Percentiles rank a stretch among this genome's conserved stretches.
phyloP scores from a whole-genome alignment of 2,329 filamentous ascomycete species.

The Beauveria sp. region DNA sequence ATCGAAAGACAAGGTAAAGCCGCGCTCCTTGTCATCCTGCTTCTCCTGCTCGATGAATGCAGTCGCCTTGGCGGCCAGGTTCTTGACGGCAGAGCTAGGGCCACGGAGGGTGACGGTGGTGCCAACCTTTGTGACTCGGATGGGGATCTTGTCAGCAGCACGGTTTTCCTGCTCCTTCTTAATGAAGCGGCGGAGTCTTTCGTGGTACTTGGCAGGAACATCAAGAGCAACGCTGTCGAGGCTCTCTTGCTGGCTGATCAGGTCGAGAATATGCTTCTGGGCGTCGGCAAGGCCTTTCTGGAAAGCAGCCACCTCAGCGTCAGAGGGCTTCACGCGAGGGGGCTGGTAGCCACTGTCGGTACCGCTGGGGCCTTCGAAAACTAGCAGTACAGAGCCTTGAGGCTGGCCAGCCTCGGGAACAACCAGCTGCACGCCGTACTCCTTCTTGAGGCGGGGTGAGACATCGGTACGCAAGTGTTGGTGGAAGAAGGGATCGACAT shows the following conservation, averaged over 20 bases:
- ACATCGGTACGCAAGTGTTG: slow-evolving; percentile 61
- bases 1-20: slow-evolving; percentile 77
- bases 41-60: slow-evolving; percentile 82
- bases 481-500: slow-evolving; percentile 74
- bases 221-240: slow-evolving; percentile 45
- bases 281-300: slow-evolving; percentile 49
- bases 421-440: slow-evolving; percentile 66
- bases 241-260: slow-evolving; percentile 52
- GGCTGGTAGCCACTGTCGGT: slow-evolving; percentile 41
- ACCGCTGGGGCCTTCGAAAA: slow-evolving; percentile 61
- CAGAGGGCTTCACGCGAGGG: slow-evolving; percentile 44
- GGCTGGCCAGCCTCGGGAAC: slow-evolving; percentile 57
- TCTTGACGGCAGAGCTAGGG: slow-evolving; percentile 63
- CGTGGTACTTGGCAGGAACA: slow-evolving; percentile 56
- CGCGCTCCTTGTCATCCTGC: slow-evolving; percentile 87
- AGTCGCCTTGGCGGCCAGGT: slow-evolving; percentile 63
- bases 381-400: slow-evolving; percentile 58
- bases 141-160: slow-evolving; percentile 49
- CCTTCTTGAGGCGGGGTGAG: slow-evolving; percentile 54
- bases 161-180: slow-evolving; percentile 55
- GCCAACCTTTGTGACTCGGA: slow-evolving; percentile 51
- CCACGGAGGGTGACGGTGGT: slow-evolving; percentile 67
- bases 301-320: slow-evolving; percentile 45
- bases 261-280: slow-evolving; percentile 46
- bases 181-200: slow-evolving; percentile 56